Evolutionary conservation across 2,329 filamentous ascomycete genomes (phyloP), one percentile per base, ranked within the genome.

Genomic region (Aspergillus ruber): DNA sequence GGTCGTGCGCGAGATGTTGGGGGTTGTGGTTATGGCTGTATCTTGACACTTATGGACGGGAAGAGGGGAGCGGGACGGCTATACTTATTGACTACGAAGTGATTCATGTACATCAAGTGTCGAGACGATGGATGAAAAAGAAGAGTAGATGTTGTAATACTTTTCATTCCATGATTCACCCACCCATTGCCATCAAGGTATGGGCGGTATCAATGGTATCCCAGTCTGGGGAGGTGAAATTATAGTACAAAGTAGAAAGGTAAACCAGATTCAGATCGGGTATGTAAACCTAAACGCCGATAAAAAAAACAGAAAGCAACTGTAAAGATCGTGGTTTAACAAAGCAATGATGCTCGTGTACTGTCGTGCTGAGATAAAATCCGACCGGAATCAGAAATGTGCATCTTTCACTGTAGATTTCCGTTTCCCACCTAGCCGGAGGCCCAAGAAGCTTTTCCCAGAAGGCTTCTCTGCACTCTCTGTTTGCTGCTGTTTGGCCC

Each of bases 391-490:
- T 42, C 23, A 27, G 29, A 20, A 25, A 8, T 25, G 40, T 29
- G 23, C 23, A 8, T 13, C 21, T 50, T 49, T 55, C 42, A 46
- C 50, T 13, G 47, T 42, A n/a, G 56, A 59, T 44, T 56, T 56
- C 29, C 56, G 48, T 48, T 50, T 54, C 9, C 51, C 48, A 20
- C 56, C 41, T 20, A 59, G 42, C 55, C 56, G 55, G 27, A 59
- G 57, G 2, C 48, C 56, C 45, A 59, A 53, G 46, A 59, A 56
- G 45, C 53, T 57, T 41, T 58, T 59, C 39, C 50, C 43, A 4
- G 46, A 39, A 12, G 54, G 44, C 17, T 43, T 45, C 12, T 57
- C 51, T 4, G 48, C 47, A 10, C 23, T 13, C 15, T 48, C 53
- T 8, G 42, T 29, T 12, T 50, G 43, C 40, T 51, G 36, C 12